Base-by-base conservation (phyloP, 2,329 filamentous ascomycete species). In the Sporothrix brasiliensis region DNA sequence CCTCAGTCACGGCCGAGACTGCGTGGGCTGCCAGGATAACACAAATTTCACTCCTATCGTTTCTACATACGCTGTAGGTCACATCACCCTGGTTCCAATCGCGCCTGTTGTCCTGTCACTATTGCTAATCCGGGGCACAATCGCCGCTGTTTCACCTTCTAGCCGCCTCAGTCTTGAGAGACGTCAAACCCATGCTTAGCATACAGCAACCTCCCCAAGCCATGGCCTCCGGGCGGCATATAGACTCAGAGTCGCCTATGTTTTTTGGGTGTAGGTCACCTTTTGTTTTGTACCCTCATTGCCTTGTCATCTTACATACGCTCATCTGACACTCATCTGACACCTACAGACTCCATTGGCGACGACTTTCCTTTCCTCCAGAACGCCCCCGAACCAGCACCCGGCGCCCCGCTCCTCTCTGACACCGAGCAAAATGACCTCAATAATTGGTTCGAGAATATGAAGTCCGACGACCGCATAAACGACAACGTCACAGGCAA, bases 191-290 rank as follows among this genome's bases (percentile, higher is more conserved):
- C 83, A 88, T 88, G 86, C 84, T 87, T 76, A 84, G 83, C 76
- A 79, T 86, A 80, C 83, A 84, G 77, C 83, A 67, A 19, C 70
- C 79, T 83, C 83, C 82, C 78, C 53, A 69, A 70, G 86, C 81
- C 78, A 89, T 88, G 87, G 85, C 82, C 84, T 85, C 86, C 80
- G 83, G 82, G 80, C 85, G 84, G 78, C 81, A 44, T 19, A 52
- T 84, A 76, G 83, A 87, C 75, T 80, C 83, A 70, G 83, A 85
- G 74, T 10, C 41, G 10, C 2, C 30, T 19, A 81, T 86, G 77
- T 86, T 87, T 50, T 91, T 91, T 84, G 89, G 89, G 76, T 91
- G 89, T 91, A 84, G 75, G 89, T 85, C 61, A 56, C n/a, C 34
- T 60, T 47, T 67, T 50, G 54, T 27, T 58, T 34, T 14, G n/a